Conservation (phyloP, 1,284 basidiomycete species). For the Gomphus sp. region DNA sequence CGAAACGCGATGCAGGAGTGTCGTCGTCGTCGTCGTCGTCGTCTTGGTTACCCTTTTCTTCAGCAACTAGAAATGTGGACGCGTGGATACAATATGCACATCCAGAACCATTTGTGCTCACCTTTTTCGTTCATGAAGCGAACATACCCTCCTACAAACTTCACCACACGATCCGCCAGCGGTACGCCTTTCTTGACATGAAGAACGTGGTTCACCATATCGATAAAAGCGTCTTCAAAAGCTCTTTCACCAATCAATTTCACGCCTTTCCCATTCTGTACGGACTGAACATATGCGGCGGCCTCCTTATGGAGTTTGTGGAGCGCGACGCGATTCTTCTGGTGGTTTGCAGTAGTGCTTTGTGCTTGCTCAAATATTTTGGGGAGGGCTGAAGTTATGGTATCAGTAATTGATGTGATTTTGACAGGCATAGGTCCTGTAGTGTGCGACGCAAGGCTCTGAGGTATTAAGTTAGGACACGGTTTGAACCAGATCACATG, state of each 20-base stretch:
- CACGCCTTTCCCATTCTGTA: slow-evolving; percentile 39
- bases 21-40: slow-evolving; percentile 70
- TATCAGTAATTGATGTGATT: slow-evolving; percentile 19
- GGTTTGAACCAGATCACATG: neutral
- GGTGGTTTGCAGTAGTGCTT: slow-evolving; percentile 73
- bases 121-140: slow-evolving; percentile 75
- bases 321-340: slow-evolving; percentile 86
- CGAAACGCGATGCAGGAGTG: slow-evolving; percentile 66
- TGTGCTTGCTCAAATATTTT: slow-evolving; percentile 81
- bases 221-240: slow-evolving; percentile 71
- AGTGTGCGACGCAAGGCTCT: neutral
- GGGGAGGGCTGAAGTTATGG: slow-evolving; percentile 24
- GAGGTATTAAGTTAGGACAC: no score
- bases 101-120: slow-evolving; percentile 24
- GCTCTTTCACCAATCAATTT: slow-evolving; percentile 72
- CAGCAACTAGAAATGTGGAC: slow-evolving; percentile 19
- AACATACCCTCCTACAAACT: slow-evolving; percentile 80
- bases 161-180: slow-evolving; percentile 75
- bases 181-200: slow-evolving; percentile 77
- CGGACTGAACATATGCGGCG: slow-evolving; percentile 43
- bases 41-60: slow-evolving; percentile 32
- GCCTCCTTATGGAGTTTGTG: slow-evolving; percentile 75
- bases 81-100: neutral
- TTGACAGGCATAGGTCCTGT: slow-evolving; percentile 9
- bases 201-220: slow-evolving; percentile 51